These are phyloP conservation scores for Penicillium aurantiogriseum DNA, from an alignment of 2,329 filamentous ascomycete species.

Conservation along the genomic window DNA sequence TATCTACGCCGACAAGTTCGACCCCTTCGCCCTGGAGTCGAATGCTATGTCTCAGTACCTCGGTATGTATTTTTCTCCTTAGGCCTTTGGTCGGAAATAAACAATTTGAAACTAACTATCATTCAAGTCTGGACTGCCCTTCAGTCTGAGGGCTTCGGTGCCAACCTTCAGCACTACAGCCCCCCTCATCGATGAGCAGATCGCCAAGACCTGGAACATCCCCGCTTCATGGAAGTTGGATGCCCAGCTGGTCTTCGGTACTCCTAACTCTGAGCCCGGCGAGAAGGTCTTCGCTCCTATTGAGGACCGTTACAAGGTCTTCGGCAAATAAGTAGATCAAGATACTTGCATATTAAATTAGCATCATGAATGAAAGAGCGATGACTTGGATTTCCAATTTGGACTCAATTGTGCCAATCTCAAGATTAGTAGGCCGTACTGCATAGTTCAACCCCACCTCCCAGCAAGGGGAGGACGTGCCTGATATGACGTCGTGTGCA, in stretches of 20 bases:
- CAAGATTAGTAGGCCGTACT: not conserved
- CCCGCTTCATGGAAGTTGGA: slow-evolving; percentile 72
- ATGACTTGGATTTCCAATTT: not conserved
- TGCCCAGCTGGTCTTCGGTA: slow-evolving; percentile 80
- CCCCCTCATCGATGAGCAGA: slow-evolving; percentile 75
- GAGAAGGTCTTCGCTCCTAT: slow-evolving; percentile 33
- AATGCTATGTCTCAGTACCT: slow-evolving; percentile 76
- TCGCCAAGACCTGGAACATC: slow-evolving; percentile 66
- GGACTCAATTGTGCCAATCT: not conserved
- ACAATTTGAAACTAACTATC: slow-evolving; percentile 1
- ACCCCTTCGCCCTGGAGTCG: slow-evolving; percentile 70
- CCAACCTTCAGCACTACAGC: slow-evolving; percentile 92
- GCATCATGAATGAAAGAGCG: slow-evolving; percentile 6
- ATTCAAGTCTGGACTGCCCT: slow-evolving; percentile 68
- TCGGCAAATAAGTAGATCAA: slow-evolving; percentile 30
- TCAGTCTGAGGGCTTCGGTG: slow-evolving; percentile 77
- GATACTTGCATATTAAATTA: not conserved
- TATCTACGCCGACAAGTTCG: slow-evolving; percentile 77
- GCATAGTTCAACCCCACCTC: not conserved
- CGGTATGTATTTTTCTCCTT: slow-evolving; percentile 20
- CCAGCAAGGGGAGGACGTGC: not conserved
- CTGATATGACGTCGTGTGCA: not conserved
- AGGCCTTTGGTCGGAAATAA: not conserved
- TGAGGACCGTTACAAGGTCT: slow-evolving; percentile 37
- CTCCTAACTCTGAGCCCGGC: slow-evolving; percentile 21